Evolutionary conservation across 306 rosid genomes (phyloP).

Genomic region (Leucaena leucocephala): DNA sequence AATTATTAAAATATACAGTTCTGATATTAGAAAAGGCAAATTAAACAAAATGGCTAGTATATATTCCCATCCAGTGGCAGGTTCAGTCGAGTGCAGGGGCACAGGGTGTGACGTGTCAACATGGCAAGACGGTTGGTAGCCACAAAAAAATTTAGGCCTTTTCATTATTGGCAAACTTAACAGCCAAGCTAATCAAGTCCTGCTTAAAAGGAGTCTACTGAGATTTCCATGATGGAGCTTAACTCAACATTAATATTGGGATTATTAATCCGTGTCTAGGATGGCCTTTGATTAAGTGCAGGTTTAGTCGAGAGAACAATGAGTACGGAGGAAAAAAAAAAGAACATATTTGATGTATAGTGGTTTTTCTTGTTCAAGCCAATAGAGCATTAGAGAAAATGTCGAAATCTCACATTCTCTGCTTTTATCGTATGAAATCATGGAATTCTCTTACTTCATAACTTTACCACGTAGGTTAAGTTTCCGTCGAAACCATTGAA

Average conservation of each 20-base stretch:
- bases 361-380: too few relatives aligned
- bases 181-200: not conserved
- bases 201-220: conserved; percentile 3
- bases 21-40: not conserved
- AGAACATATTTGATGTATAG: too few relatives aligned
- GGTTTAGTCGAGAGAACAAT: not conserved
- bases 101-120: not conserved
- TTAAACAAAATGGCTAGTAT: conserved; percentile 6
- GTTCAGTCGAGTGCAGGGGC: conserved; percentile 11
- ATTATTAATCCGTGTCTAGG: not conserved
- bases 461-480: not conserved
- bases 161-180: not conserved
- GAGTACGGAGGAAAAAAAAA: not conserved
- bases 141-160: not conserved
- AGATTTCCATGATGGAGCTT: not conserved
- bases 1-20: conserved; percentile 11
- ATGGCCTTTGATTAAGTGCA: not conserved
- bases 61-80: conserved; percentile 21
- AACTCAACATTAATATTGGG: not conserved
- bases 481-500: not conserved
- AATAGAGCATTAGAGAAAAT: too few relatives aligned
- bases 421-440: too few relatives aligned
- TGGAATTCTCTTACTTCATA: not conserved
- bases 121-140: not conserved
- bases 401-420: too few relatives aligned